phyloP scores from a whole-genome alignment of 73 alveolate species.

The Urostyla sp. region DNA sequence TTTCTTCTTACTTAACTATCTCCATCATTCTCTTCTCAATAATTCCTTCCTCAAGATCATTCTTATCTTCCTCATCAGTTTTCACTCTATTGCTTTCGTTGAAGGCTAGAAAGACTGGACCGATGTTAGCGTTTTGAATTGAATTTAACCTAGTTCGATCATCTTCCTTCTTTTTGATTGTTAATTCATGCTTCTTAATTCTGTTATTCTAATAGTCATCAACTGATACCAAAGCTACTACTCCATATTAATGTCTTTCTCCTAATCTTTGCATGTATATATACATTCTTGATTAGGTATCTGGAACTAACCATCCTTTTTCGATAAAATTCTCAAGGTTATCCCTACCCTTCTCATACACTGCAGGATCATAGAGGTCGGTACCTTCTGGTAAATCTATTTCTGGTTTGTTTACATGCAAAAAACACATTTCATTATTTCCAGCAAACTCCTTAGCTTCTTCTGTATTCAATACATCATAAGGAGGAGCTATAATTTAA shows the following conservation, averaged over 20 bases:
- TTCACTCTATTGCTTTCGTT: constrained; percentile 56
- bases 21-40: constrained; percentile 56
- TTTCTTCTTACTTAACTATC: constrained; percentile 15
- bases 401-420: constrained; percentile 77
- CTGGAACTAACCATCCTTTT: constrained; percentile 64
- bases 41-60: too few relatives aligned
- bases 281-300: constrained; percentile 67
- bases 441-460: constrained; percentile 77
- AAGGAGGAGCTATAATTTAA: constrained; percentile 75
- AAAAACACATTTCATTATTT: constrained; percentile 68
- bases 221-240: constrained; percentile 69
- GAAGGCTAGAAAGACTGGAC: constrained; percentile 80
- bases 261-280: constrained; percentile 68
- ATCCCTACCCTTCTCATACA: constrained; percentile 71
- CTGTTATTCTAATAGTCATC: constrained; percentile 76
- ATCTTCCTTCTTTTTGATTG: constrained; percentile 77
- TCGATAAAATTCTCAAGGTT: constrained; percentile 64
- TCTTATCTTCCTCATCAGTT: constrained; percentile 7
- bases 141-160: constrained; percentile 78
- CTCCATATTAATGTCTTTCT: constrained; percentile 76
- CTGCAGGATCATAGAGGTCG: constrained; percentile 34
- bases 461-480: constrained; percentile 73
- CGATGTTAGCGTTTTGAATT: constrained; percentile 79
- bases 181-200: constrained; percentile 84
- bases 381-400: constrained; percentile 72